Evolutionary conservation across 179 eudicot genomes (phyloP), one percentile per base, ranked within the genome.

Genomic region (Silene vulgaris): DNA sequence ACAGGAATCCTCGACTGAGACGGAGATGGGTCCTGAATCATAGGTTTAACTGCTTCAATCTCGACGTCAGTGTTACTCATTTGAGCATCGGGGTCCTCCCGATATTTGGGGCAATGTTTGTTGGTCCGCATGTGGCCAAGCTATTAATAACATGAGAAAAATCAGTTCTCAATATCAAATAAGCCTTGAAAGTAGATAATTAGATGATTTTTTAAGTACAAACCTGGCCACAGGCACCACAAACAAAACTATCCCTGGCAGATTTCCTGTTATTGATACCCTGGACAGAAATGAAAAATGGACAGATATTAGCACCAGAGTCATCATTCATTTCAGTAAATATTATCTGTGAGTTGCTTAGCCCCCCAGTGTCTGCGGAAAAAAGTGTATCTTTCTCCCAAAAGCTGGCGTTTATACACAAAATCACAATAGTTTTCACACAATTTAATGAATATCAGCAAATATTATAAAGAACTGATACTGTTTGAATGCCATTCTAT

Each of bases 151-250:
- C 68, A 65, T 62, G 37, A 4, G 56, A 71, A 9, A 40, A 4
- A 37, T 62, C 14, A 78, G 74, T 68, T 29, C 63, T 45, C 12
- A 62, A 37, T 6, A 65, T 72, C 23, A 67, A 19, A 77, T 29
- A 52, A 75, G 5, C 50, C 50, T 7, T n/a, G 6, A 48, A 32
- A 35, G 11, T 32, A 73, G 66, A 73, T 71, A 65, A 16, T 4
- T 50, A 20, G 57, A 23, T 16, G 5, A 68, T 66, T 57, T 30
- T 26, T 37, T 16, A 56, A 75, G 63, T 23, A 80, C 85, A 74
- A 80, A 94, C 98, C 97, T 94, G 93, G 77, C 91, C 90, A 79
- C 98, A 94, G 30, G 98, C 98, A 74, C 98, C 98, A 84, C 98
- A 94, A 66, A 89, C 88, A 82, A 94, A 94, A 75, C 82, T 90